Percentiles rank a stretch among this genome's conserved stretches.
These are phyloP conservation scores for Melampsora americana DNA, from an alignment of 1,284 basidiomycete species.

Conservation along the genomic window DNA sequence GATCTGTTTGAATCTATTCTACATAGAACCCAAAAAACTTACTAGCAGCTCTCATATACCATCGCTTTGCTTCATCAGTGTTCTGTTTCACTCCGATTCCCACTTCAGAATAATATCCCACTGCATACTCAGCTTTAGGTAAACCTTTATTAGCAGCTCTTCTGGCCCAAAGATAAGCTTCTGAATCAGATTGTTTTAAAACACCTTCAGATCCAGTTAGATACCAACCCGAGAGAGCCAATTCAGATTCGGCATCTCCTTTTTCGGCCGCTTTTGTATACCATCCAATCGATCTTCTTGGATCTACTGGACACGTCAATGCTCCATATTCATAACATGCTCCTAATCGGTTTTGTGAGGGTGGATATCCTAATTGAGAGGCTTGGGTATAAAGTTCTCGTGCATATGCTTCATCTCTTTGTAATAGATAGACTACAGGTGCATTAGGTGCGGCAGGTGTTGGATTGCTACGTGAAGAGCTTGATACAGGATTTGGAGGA, in stretches of 20 bases:
- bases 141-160: slow-evolving; percentile 57
- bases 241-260: slow-evolving; percentile 87
- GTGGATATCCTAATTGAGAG: slow-evolving; percentile 87
- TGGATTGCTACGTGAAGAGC: slow-evolving; percentile 61
- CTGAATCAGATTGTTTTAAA: slow-evolving; percentile 92
- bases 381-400: slow-evolving; percentile 85
- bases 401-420: slow-evolving; percentile 70
- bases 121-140: slow-evolving; percentile 71
- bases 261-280: slow-evolving; percentile 97
- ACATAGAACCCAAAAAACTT: not conserved
- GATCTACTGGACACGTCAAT: slow-evolving; percentile 85
- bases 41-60: slow-evolving; percentile 78
- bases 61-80: slow-evolving; percentile 89
- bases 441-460: slow-evolving; percentile 42
- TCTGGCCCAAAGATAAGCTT: slow-evolving; percentile 70
- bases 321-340: slow-evolving; percentile 90
- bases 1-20: no score
- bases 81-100: slow-evolving; percentile 97
- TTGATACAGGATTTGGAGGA: slow-evolving; percentile 34
- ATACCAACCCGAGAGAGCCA: slow-evolving; percentile 97
- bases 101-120: slow-evolving; percentile 84
- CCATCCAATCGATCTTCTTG: slow-evolving; percentile 90
- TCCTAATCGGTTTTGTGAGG: slow-evolving; percentile 90
- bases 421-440: slow-evolving; percentile 27
- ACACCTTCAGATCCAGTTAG: slow-evolving; percentile 70